These are phyloP conservation scores for Hyaloscypha bicolor DNA, from an alignment of 495 filamentous ascomycete species.

Conservation along the genomic window DNA sequence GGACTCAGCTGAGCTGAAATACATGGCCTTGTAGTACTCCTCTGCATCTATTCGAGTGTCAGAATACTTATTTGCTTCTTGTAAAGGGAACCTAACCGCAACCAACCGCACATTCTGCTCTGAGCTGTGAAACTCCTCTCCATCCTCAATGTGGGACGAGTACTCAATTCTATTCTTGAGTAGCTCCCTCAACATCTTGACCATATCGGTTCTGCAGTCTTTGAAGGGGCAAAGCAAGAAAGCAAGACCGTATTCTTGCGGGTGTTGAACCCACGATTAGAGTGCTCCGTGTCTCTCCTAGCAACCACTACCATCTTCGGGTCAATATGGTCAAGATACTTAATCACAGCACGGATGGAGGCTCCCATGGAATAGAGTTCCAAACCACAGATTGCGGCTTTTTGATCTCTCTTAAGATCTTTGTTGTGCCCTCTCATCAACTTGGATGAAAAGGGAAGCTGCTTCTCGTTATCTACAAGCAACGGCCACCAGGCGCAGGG, in stretches of 20 bases:
- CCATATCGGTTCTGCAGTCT: constrained; percentile 51
- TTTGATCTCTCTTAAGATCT: no score
- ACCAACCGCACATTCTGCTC: constrained; percentile 61
- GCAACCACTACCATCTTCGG: constrained; percentile 48
- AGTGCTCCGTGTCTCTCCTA: constrained; percentile 49
- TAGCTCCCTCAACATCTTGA: constrained; percentile 49
- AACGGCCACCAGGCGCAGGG: no score
- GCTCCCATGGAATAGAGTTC: constrained; percentile 58
- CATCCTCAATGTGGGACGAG: constrained; percentile 36
- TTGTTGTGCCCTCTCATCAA: no score
- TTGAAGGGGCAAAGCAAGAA: constrained; percentile 44
- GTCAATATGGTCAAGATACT: constrained; percentile 55
- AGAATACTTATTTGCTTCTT: no score
- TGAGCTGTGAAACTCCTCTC: constrained; percentile 54
- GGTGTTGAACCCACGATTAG: constrained; percentile 54
- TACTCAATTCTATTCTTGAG: constrained; percentile 51
- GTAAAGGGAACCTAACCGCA: constrained; percentile 13
- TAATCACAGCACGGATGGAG: constrained; percentile 47
- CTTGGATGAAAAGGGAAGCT: no score
- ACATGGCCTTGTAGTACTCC: constrained; percentile 61
- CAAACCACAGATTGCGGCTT: constrained; percentile 43
- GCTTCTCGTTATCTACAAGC: no score
- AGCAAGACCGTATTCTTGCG: constrained; percentile 53
- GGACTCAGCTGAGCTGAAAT: constrained; percentile 54
- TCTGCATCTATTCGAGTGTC: constrained; percentile 46